phyloP scores from a whole-genome alignment of 352 stramenopile genomes.

The Elongisporangium anandrum region DNA sequence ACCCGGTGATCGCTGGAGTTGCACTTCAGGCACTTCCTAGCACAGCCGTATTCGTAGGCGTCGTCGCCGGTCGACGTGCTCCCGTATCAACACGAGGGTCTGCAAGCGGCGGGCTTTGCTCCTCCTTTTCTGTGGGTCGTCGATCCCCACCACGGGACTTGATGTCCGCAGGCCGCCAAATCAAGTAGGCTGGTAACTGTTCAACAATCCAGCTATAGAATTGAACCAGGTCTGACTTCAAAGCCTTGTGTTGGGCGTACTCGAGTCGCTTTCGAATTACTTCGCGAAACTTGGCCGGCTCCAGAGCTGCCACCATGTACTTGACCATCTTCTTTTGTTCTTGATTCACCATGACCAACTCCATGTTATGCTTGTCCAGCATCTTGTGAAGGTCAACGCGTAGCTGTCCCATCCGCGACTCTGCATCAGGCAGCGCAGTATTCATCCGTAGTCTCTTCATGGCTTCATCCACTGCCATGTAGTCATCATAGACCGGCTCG shows the following conservation, averaged over 20 bases:
- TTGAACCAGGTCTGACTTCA: neutral
- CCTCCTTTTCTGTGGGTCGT: too few relatives aligned
- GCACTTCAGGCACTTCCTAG: too few relatives aligned
- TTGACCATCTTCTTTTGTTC: slow-evolving; percentile 2
- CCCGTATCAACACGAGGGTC: too few relatives aligned
- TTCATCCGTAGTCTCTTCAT: slow-evolving; percentile 9
- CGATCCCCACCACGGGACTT: too few relatives aligned
- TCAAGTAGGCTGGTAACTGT: neutral
- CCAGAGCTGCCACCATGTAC: slow-evolving; percentile 1
- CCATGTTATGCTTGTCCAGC: slow-evolving; percentile 6
- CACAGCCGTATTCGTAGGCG: too few relatives aligned
- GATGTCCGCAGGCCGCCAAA: neutral
- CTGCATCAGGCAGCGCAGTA: slow-evolving; percentile 1
- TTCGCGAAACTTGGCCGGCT: neutral
- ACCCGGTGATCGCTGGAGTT: too few relatives aligned
- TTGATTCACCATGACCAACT: neutral
- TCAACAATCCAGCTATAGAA: slow-evolving; percentile 1
- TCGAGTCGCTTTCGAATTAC: neutral
- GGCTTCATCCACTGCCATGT: slow-evolving; percentile 4
- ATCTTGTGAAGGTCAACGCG: slow-evolving; percentile 6
- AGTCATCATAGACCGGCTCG: neutral
- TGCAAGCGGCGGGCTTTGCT: too few relatives aligned
- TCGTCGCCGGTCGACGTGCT: too few relatives aligned
- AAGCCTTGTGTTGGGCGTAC: neutral
- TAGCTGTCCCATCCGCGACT: slow-evolving; percentile 3